These are phyloP conservation scores for Cichorium intybus DNA, from an alignment of 140 eudicot species.

Conservation along the genomic window DNA sequence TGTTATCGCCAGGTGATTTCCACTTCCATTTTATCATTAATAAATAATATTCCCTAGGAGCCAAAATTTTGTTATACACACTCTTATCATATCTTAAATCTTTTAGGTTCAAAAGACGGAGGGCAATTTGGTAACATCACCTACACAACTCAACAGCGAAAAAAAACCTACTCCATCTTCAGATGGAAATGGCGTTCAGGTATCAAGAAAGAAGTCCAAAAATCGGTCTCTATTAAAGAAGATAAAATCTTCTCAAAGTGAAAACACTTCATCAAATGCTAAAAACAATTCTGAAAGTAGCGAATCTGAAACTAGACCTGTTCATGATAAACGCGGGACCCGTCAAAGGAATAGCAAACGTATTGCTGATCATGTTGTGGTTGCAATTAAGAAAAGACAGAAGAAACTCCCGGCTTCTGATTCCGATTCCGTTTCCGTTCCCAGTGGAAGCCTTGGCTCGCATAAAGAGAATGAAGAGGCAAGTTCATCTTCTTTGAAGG, in stretches of 20 bases:
- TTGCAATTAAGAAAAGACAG: conserved; percentile 65
- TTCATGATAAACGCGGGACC: conserved; percentile 49
- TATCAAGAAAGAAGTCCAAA: conserved; percentile 40
- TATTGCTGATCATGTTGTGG: conserved; percentile 58
- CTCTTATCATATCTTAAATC: background rate
- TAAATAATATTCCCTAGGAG: background rate
- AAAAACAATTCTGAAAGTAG: conserved; percentile 68
- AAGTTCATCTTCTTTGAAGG: conserved; percentile 56
- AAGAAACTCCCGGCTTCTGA: conserved; percentile 62
- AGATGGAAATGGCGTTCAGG: conserved; percentile 41
- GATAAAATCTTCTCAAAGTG: conserved; percentile 63
- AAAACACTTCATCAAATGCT: conserved; percentile 67
- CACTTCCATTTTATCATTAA: conserved; percentile 1
- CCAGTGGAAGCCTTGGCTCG: conserved; percentile 52
- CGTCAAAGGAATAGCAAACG: conserved; percentile 78
- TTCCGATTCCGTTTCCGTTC: conserved; percentile 70
- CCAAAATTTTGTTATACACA: background rate
- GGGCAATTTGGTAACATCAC: conserved; percentile 34
- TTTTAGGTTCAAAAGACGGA: conserved; percentile 51
- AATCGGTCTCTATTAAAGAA: conserved; percentile 44
- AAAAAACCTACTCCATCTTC: conserved; percentile 42
- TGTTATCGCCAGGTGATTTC: conserved; percentile 74
- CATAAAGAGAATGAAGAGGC: conserved; percentile 67
- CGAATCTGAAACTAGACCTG: conserved; percentile 62
- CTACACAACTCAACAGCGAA: conserved; percentile 32